Evolutionary conservation across 1,284 basidiomycete genomes (phyloP).

Genomic region (Wolfiporia cocos): DNA sequence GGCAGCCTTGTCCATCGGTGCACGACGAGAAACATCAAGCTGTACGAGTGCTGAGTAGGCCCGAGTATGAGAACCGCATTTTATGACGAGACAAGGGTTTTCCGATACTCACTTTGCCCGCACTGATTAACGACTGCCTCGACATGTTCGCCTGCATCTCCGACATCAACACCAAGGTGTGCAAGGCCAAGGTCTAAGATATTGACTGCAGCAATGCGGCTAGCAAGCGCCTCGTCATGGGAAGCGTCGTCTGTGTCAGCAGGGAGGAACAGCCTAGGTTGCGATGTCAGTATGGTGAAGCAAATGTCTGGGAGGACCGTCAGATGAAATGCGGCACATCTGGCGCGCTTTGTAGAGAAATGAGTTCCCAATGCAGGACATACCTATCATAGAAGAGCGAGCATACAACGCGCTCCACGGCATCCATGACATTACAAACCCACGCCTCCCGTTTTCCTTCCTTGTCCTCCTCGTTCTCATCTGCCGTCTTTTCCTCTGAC

Average conservation of each 20-base stretch:
- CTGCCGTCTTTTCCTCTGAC: constrained; percentile 25
- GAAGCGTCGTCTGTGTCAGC: constrained; percentile 71
- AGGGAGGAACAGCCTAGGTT: constrained; percentile 53
- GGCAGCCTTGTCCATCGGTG: constrained; percentile 75
- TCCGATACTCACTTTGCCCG: constrained; percentile 71
- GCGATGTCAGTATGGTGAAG: background rate
- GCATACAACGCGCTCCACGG: constrained; percentile 66
- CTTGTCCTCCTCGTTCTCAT: constrained; percentile 21
- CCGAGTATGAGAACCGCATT: background rate
- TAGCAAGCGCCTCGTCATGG: constrained; percentile 85
- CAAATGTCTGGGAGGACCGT: too few relatives aligned
- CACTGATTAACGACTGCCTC: constrained; percentile 65
- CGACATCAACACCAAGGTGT: constrained; percentile 78
- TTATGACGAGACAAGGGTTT: too few relatives aligned
- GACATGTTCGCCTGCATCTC: constrained; percentile 48
- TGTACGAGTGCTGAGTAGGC: constrained; percentile 54
- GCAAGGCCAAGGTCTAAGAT: constrained; percentile 82
- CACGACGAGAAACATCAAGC: constrained; percentile 54
- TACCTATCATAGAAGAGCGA: constrained; percentile 54
- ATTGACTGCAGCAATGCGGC: constrained; percentile 85
- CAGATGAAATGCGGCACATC: too few relatives aligned
- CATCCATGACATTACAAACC: constrained; percentile 57
- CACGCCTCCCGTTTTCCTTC: constrained; percentile 30
- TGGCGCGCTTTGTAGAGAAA: too few relatives aligned
- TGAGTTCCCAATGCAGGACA: constrained; percentile 4